Base-by-base conservation (phyloP, 805 yeast genomes). In the Metschnikowia anglica region DNA sequence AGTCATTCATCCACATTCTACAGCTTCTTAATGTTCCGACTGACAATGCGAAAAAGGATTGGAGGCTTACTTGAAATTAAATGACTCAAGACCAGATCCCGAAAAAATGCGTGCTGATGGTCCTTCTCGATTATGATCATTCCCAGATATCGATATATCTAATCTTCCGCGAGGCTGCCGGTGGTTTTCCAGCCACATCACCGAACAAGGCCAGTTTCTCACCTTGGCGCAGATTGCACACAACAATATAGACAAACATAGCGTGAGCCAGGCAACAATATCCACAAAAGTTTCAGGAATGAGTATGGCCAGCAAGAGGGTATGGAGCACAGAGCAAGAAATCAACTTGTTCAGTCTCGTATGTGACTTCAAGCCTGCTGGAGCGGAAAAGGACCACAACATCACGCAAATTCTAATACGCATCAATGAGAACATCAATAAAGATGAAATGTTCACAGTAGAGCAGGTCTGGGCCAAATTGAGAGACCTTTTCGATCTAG, bases 291-390 rank as follows among this genome's bases (percentile, higher is more conserved):
- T n/a, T n/a, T n/a, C n/a, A n/a, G 19, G 23, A 19, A 1, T 25
- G 30, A 30, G 20, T 12, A 35, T 41, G 44, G 9, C 35, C 20
- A 29, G 3, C 12, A 37, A 26, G 16, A 30, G 41, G 36, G 36
- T 10, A 30, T 85, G 93, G 91, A 64, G 70, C 12, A 56, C 72
- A 2, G 80, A 77, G 33, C 84, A 82, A 44, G 90, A 85, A 55
- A 77, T 79, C 25, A 69, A 72, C 47, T 70, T 85, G 19, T 76
- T 83, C 52, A 66, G 77, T 41, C 76, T 85, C 37, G 70, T 83
- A 1, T 79, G 88, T 50, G 80, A 76, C 53, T 73, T 70, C 63
- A 82, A 81, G 58, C 93, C 93, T 0, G 82, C 81, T 0, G 95
- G 95, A 1, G 56, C 59, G 24, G 55, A 67, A 40, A 73, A 70